Evolutionary conservation across 2,329 filamentous ascomycete species (phyloP).

Genomic region (Clonostachys chloroleuca): DNA sequence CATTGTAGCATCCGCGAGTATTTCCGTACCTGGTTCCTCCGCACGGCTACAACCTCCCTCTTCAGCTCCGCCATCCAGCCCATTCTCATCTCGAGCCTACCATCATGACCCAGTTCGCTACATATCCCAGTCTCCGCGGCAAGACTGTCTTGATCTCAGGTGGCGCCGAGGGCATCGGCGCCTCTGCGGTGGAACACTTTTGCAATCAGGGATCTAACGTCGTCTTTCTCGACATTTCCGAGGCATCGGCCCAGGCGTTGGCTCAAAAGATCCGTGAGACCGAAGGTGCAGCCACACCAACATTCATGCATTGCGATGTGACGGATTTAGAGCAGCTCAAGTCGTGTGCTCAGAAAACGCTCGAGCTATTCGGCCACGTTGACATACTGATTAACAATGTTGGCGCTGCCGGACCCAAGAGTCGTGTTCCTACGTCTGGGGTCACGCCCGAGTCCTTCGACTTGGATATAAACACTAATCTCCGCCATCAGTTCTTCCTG

Average conservation of each 20-base stretch:
- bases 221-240: slow-evolving; percentile 34
- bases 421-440: slow-evolving; percentile 17
- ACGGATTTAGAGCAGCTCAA: slow-evolving; percentile 25
- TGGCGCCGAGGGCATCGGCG: slow-evolving; percentile 41
- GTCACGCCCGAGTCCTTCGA: slow-evolving; percentile 37
- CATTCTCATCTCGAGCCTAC: no score
- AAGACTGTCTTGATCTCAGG: slow-evolving; percentile 37
- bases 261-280: slow-evolving; percentile 9
- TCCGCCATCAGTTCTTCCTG: slow-evolving; percentile 54
- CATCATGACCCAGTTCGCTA: slow-evolving; percentile 14
- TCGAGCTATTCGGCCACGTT: slow-evolving; percentile 33
- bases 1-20: no score
- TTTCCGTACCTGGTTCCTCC: no score
- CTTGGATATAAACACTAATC: slow-evolving; percentile 33
- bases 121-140: slow-evolving; percentile 32
- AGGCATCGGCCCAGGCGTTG: slow-evolving; percentile 20
- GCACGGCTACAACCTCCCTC: no score
- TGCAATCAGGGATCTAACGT: slow-evolving; percentile 36
- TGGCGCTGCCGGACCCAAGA: slow-evolving; percentile 30
- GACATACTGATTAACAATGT: slow-evolving; percentile 87
- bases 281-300: slow-evolving; percentile 15
- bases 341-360: slow-evolving; percentile 21
- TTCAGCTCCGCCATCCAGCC: no score
- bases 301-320: slow-evolving; percentile 36
- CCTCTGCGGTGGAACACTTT: slow-evolving; percentile 36